These are phyloP conservation scores for Dacryopinax spathularia DNA, from an alignment of 768 basidiomycete genomes.

Conservation along the genomic window DNA sequence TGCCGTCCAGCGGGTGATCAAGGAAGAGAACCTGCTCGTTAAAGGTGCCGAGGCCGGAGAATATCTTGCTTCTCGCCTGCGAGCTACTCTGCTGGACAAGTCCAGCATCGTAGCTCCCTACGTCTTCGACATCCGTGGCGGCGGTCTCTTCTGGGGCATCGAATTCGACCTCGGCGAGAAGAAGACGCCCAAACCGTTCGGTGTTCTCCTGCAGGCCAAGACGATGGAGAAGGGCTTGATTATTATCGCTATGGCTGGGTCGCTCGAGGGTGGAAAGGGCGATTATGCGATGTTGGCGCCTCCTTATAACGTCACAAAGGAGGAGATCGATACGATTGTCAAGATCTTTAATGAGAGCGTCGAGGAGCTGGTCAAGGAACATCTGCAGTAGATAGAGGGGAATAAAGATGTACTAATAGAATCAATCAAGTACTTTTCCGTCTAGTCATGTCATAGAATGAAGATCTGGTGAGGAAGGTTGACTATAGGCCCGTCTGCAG, in stretches of 20 bases:
- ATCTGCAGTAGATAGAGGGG: neutral
- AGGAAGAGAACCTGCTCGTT: constrained; percentile 52
- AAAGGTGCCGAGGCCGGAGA: constrained; percentile 47
- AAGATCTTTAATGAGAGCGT: constrained; percentile 50
- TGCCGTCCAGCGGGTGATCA: constrained; percentile 64
- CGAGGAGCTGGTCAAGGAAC: constrained; percentile 30
- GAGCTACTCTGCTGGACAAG: constrained; percentile 39
- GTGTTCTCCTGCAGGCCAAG: constrained; percentile 53
- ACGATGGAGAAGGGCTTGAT: constrained; percentile 53
- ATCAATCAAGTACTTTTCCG: neutral
- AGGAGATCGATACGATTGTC: constrained; percentile 56
- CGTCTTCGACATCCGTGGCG: constrained; percentile 68
- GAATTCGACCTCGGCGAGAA: constrained; percentile 58
- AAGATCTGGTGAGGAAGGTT: too few species aligned
- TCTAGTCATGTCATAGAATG: neutral
- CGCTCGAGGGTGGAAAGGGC: constrained; percentile 59
- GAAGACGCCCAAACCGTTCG: constrained; percentile 40
- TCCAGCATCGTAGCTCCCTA: constrained; percentile 48
- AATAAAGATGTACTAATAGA: neutral
- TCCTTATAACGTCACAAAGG: constrained; percentile 59
- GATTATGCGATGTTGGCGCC: constrained; percentile 63
- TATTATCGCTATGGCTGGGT: constrained; percentile 61
- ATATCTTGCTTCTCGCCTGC: constrained; percentile 42
- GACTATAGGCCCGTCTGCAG: too few species aligned
- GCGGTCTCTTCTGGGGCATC: constrained; percentile 70